Evolutionary conservation across 441 rosid species (phyloP), one percentile per base, ranked within the genome.

Genomic region (Viola pubescens): DNA sequence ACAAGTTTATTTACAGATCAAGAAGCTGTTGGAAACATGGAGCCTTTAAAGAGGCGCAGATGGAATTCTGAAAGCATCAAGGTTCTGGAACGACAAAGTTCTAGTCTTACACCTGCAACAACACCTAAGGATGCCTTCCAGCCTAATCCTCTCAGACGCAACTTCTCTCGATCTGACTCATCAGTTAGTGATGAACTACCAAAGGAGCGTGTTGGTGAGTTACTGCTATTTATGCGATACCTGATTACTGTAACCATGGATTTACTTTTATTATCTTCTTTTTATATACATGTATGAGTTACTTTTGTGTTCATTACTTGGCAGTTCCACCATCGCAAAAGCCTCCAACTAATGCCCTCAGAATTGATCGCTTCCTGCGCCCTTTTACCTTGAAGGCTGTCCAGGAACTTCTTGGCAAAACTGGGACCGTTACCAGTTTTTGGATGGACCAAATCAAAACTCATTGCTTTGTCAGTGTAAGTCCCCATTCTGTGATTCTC

Each of bases 401-500:
- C 59, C 97, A 94, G 70, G 99, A 85, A 74, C 91, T 94, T 65
- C 70, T 94, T 48, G 94, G 87, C 34, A 86, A 86, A 75, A 88
- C 96, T 40, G 99, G 99, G 66, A 75, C 62, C 12, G 79, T 90
- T 46, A 69, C 76, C 37, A 78, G 80, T 70, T 94, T 94, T 81
- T 94, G 99, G 99, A 94, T 94, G 99, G 97, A 94, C 62, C 79
- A 86, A 49, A 92, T 92, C 59, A 92, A 92, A 79, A 92, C 98
- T 48, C 98, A 92, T 75, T 92, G 99, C 82, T 94, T 75, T 59
- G 88, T 88, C 47, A 78, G 84, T 48, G 99, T 94, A 82, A 82
- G 94, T 26, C 58, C 9, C 56, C 52, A 55, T 62, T 40, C 68
- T 55, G 63, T 61, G 42, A 60, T 53, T 43, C 13, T 51, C 43